Conservation (phyloP, 1,284 basidiomycete species). For the Leccinum variabile region DNA sequence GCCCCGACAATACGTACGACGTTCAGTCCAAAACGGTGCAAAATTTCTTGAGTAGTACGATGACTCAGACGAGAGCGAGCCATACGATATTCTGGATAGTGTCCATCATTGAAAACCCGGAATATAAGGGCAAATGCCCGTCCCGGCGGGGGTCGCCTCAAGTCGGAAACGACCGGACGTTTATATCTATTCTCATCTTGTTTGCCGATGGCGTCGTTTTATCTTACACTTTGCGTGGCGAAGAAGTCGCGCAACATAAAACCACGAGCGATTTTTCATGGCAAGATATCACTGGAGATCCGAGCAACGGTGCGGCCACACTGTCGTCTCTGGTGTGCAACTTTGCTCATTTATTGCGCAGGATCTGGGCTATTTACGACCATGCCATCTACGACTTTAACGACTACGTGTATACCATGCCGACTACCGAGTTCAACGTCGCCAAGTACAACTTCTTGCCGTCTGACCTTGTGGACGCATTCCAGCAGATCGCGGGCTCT, state of each 20-base stretch:
- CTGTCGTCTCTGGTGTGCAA: constrained; percentile 60
- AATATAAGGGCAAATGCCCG: constrained; percentile 94
- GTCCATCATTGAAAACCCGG: constrained; percentile 94
- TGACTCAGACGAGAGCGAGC: constrained; percentile 90
- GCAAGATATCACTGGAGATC: constrained; percentile 68
- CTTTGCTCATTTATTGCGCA: constrained; percentile 33
- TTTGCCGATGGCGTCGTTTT: constrained; percentile 82
- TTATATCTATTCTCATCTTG: constrained; percentile 85
- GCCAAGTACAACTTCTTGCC: too few relatives aligned
- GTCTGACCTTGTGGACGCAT: too few relatives aligned
- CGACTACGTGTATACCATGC: too few relatives aligned
- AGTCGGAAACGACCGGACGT: too few relatives aligned
- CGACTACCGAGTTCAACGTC: too few relatives aligned
- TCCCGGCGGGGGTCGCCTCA: constrained; percentile 75
- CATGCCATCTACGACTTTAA: constrained; percentile 42
- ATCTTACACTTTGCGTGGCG: constrained; percentile 93
- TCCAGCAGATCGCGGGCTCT: too few relatives aligned
- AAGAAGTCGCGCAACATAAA: constrained; percentile 76
- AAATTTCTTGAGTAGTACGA: constrained; percentile 64
- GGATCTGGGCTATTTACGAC: constrained; percentile 81
- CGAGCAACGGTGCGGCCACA: constrained; percentile 65
- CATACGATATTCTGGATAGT: constrained; percentile 88
- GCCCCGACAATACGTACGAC: constrained; percentile 94
- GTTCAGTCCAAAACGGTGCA: constrained; percentile 88
- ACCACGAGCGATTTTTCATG: constrained; percentile 78